Base-by-base conservation (phyloP, 2,329 filamentous ascomycete species). In the Xylariaceae sp. region DNA sequence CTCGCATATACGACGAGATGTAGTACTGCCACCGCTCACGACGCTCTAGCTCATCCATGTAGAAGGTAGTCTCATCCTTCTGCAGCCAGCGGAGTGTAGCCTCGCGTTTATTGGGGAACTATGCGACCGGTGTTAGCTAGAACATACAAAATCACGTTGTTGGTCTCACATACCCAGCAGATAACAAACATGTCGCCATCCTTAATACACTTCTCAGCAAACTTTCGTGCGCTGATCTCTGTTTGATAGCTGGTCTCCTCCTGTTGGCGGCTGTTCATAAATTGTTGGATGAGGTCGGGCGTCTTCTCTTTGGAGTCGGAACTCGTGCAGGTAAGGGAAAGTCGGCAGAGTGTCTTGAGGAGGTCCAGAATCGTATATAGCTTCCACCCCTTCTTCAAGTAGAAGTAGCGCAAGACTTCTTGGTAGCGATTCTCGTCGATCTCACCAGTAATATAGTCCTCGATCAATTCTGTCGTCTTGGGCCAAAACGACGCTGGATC, bases 11-110 rank as follows among this genome's bases (percentile, higher is more conserved):
- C 0, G 92, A 91, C 16, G 92, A 92, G 53, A 96, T 89, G 69
- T 99, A 99, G 74, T 95, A 95, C 64, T 92, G 89, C 94, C 94
- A 99, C 37, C 84, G 80, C 58, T 90, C 85, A 53, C 86, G 86
- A 47, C 85, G 82, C 66, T 94, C 87, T 76, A 96, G 86, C 62
- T 96, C 90, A 61, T 95, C 89, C 66, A 87, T 86, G 63, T 94
- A 91, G 69, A 96, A 90, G 0, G 95, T 87, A 39, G 83, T 84
- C 61, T 87, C 84, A 47, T 86, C 83, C 49, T 81, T 78, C 62
- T 84, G 81, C 47, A 87, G 72, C 79, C 83, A 85, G 42, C 89
- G 89, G 10, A 95, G 79, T 1, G 83, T 85, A 32, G 87, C 84
- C 67, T 88, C 83, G 55, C 79, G 80, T 60, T 80, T 81, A 18